Percentiles rank a stretch among this genome's conserved stretches.
These are phyloP conservation scores for Cercospora sp. DNA, from an alignment of 2,329 filamentous ascomycete species.

Conservation along the genomic window DNA sequence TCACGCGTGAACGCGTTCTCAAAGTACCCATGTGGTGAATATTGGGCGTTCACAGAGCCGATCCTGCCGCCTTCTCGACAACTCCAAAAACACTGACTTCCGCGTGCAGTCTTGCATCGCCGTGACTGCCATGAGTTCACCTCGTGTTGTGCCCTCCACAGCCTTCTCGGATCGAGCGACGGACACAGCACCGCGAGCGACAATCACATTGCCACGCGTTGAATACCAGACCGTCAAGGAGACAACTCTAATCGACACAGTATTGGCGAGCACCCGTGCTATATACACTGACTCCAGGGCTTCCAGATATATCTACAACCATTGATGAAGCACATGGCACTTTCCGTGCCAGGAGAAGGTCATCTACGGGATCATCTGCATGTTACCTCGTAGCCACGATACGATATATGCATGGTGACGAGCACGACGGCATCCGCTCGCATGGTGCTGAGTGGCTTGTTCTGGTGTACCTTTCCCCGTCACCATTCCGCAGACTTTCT, in stretches of 20 bases:
- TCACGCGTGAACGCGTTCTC: not conserved
- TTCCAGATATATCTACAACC: not conserved
- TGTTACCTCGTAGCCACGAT: not conserved
- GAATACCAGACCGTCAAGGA: not conserved
- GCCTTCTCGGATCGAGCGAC: too few species aligned
- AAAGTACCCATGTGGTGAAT: not conserved
- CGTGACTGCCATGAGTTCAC: not conserved
- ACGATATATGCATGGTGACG: not conserved
- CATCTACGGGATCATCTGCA: not conserved
- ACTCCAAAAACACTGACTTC: not conserved
- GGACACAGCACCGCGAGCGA: too few species aligned
- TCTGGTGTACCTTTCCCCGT: not conserved
- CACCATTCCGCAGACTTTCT: not conserved
- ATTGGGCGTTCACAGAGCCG: not conserved
- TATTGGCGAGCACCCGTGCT: not conserved
- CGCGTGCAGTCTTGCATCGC: too few species aligned
- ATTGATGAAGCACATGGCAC: not conserved
- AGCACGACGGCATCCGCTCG: not conserved
- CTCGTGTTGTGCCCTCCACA: not conserved
- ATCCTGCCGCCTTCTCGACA: not conserved
- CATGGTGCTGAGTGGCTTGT: not conserved
- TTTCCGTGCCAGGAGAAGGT: not conserved
- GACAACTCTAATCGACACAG: not conserved
- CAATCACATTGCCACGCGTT: not conserved
- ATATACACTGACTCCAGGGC: not conserved